These are phyloP conservation scores for Heterobasidion parviporum DNA, from an alignment of 1,284 basidiomycete species.

Conservation along the genomic window DNA sequence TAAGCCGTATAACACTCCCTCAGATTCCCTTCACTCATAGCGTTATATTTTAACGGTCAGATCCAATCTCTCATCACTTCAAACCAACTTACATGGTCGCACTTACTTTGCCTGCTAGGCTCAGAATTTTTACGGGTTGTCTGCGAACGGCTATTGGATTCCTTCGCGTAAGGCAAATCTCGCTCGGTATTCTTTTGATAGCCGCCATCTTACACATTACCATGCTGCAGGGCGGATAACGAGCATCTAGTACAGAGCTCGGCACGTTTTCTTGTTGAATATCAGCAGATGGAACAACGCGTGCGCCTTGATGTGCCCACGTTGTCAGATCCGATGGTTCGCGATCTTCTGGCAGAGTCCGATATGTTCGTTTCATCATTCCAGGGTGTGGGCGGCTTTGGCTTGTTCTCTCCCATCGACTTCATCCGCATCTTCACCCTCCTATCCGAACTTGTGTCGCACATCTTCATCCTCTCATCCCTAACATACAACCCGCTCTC, in stretches of 20 bases:
- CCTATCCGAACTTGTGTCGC: constrained; percentile 60
- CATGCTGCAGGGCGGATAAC: constrained; percentile 47
- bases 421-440: constrained; percentile 66
- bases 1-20: constrained; percentile 20
- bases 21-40: not conserved
- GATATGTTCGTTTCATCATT: constrained; percentile 74
- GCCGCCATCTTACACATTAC: not conserved
- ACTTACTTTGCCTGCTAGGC: constrained; percentile 43
- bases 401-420: constrained; percentile 68
- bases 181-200: constrained; percentile 8
- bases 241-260: constrained; percentile 63
- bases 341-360: constrained; percentile 75
- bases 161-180: constrained; percentile 51
- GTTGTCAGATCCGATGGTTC: constrained; percentile 58
- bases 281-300: constrained; percentile 67
- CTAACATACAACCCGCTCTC: constrained; percentile 47
- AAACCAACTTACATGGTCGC: constrained; percentile 56
- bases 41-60: constrained; percentile 25
- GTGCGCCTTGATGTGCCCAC: constrained; percentile 73
- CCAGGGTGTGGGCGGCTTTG: constrained; percentile 58
- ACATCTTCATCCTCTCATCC: constrained; percentile 59
- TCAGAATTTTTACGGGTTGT: constrained; percentile 57
- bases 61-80: constrained; percentile 59
- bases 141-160: constrained; percentile 58
- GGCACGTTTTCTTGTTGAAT: constrained; percentile 64